A percentile compares a stretch with the other conserved stretches of the same genome.
Conservation (phyloP, 805 yeast genomes). For the Blastobotrys parvus region DNA sequence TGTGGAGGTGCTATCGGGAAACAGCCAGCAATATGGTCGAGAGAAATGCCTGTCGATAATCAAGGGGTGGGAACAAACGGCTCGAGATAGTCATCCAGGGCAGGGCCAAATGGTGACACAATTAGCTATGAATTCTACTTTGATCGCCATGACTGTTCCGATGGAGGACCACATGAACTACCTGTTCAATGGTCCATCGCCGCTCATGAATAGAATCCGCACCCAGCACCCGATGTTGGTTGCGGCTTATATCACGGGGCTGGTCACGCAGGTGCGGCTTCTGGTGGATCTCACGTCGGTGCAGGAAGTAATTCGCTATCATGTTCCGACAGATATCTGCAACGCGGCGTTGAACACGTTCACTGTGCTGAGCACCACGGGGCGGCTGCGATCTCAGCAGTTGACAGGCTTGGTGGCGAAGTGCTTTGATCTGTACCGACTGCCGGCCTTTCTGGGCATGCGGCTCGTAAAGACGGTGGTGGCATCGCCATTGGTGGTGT, state of each 20-base stretch:
- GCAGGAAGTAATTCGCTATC: constrained; percentile 16
- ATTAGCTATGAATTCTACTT: constrained; percentile 5
- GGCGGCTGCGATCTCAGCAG: constrained; percentile 11
- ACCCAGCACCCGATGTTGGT: constrained; percentile 18
- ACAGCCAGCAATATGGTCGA: background rate
- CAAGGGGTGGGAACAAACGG: constrained; percentile 6
- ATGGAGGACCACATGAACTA: constrained; percentile 11
- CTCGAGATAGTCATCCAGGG: constrained; percentile 16
- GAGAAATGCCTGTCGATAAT: constrained; percentile 5
- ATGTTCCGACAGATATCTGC: constrained; percentile 19
- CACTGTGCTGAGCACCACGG: constrained; percentile 7
- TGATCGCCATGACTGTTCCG: constrained; percentile 8
- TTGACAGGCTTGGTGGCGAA: constrained; percentile 16
- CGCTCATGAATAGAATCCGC: constrained; percentile 7
- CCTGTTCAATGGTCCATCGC: constrained; percentile 1
- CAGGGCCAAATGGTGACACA: constrained; percentile 14
- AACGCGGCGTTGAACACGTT: constrained; percentile 13
- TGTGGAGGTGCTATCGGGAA: constrained; percentile 14
- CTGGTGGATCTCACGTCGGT: constrained; percentile 14
- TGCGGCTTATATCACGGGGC: constrained; percentile 11
- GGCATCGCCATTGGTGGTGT: constrained; percentile 17
- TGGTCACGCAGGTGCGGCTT: constrained; percentile 13
- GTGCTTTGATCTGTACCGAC: constrained; percentile 20
- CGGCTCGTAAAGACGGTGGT: constrained; percentile 18
- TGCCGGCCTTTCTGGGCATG: constrained; percentile 20